Conservation (phyloP, 129 eudicot genomes). For the Glebionis coronaria region DNA sequence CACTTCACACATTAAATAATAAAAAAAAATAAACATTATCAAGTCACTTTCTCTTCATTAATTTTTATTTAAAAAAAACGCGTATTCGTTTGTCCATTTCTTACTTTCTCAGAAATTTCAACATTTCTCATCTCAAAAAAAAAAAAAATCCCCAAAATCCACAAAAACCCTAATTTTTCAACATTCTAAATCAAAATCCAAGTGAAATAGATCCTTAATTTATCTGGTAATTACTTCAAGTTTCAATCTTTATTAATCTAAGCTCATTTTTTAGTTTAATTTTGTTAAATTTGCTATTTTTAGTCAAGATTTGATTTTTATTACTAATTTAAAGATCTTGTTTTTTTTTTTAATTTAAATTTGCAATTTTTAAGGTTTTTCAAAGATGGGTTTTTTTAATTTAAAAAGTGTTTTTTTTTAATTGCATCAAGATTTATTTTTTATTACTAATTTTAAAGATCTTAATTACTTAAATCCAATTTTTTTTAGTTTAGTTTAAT, state of each 20-base stretch:
- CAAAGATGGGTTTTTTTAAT: too few species aligned
- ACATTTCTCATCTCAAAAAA: constrained; percentile 6
- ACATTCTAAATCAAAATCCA: neutral
- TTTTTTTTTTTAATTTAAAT: too few species aligned
- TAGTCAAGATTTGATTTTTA: neutral
- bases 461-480: too few species aligned
- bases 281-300: neutral
- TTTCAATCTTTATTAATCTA: neutral
- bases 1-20: too few species aligned
- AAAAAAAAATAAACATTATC: too few species aligned
- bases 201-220: constrained; percentile 7
- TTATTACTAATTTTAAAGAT: too few species aligned
- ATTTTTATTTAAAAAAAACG: constrained; percentile 3
- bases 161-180: constrained; percentile 9
- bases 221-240: constrained; percentile 6
- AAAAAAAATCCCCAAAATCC: neutral
- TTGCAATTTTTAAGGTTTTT: too few species aligned
- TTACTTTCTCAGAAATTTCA: constrained; percentile 29
- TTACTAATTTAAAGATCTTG: too few species aligned
- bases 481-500: too few species aligned
- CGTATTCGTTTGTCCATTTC: constrained; percentile 30
- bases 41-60: too few species aligned
- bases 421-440: neutral
- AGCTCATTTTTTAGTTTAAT: neutral
- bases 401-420: neutral